Evolutionary conservation across 2,329 filamentous ascomycete species (phyloP).

Genomic region (Akanthomyces lecanii): DNA sequence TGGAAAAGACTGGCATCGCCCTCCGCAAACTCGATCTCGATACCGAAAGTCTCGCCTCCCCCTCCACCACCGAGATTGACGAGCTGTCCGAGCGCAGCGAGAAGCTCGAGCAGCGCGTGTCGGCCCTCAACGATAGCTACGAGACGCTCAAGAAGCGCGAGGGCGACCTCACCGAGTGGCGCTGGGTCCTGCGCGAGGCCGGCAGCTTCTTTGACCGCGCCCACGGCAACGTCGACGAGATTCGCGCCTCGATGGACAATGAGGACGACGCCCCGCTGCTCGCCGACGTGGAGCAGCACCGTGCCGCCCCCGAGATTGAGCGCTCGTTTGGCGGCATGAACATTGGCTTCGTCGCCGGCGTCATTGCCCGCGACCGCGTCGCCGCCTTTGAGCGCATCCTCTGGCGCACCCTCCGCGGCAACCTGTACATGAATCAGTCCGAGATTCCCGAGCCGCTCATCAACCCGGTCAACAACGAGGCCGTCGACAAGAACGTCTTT

Average conservation of each 20-base stretch:
- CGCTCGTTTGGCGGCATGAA: conserved; percentile 96
- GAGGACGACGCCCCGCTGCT: conserved; percentile 85
- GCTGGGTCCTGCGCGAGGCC: conserved; percentile 94
- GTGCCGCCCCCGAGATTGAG: conserved; percentile 62
- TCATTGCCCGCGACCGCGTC: conserved; percentile 88
- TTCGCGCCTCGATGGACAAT: conserved; percentile 77
- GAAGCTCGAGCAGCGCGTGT: conserved; percentile 84
- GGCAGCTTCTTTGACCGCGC: conserved; percentile 97
- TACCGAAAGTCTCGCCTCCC: conserved; percentile 76
- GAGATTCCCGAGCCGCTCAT: conserved; percentile 93
- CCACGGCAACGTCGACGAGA: conserved; percentile 94
- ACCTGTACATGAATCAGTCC: conserved; percentile 99
- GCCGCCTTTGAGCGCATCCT: conserved; percentile 95
- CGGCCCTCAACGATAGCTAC: conserved; percentile 94
- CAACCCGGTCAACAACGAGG: conserved; percentile 88
- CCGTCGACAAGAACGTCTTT: conserved; percentile 95
- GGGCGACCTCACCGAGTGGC: conserved; percentile 95
- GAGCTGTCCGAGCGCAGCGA: conserved; percentile 90
- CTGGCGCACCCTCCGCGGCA: conserved; percentile 94
- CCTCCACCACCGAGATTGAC: conserved; percentile 91
- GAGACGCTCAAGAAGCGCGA: conserved; percentile 97
- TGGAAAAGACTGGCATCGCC: conserved; percentile 85
- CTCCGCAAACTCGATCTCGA: conserved; percentile 92
- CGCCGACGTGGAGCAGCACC: conserved; percentile 85
- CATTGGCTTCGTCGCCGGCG: conserved; percentile 96